These are phyloP conservation scores for Solanum bulbocastanum DNA, from an alignment of 257 asterid species.

Conservation along the genomic window DNA sequence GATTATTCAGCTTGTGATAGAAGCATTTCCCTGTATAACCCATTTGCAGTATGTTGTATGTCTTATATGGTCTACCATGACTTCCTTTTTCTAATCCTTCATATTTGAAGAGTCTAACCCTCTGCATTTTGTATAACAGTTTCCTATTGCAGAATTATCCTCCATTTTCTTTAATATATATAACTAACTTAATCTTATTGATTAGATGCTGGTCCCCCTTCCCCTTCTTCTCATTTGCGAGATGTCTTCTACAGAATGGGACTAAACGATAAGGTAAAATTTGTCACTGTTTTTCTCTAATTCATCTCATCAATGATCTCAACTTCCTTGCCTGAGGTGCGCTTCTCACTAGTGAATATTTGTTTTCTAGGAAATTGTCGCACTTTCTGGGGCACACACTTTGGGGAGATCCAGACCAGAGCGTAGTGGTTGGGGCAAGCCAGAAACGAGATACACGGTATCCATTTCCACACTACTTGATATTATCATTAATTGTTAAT, in stretches of 20 bases:
- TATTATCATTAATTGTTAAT: background rate
- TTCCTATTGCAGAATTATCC: conserved; percentile 1
- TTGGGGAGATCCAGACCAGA: conserved; percentile 96
- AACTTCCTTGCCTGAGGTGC: background rate
- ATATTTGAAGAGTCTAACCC: background rate
- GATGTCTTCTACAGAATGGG: conserved; percentile 96
- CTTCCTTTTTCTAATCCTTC: background rate
- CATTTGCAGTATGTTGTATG: background rate
- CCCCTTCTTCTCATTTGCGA: conserved; percentile 93
- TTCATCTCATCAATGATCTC: background rate
- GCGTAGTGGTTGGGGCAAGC: conserved; percentile 99
- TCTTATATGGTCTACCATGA: background rate
- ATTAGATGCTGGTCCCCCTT: conserved; percentile 96
- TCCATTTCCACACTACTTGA: background rate
- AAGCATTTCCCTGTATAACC: background rate
- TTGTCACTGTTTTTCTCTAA: background rate
- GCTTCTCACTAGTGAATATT: conserved; percentile 4
- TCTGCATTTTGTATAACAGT: background rate
- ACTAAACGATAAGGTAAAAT: conserved; percentile 67
- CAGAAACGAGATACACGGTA: conserved; percentile 93
- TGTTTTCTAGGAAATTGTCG: conserved; percentile 80
- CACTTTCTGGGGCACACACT: conserved; percentile 98
- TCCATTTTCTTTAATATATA: background rate
- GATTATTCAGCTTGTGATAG: background rate
- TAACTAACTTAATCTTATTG: conserved; percentile 6